phyloP scores from a whole-genome alignment of 371 early-diverging fungal genomes.

The Parasitella parasitica region DNA sequence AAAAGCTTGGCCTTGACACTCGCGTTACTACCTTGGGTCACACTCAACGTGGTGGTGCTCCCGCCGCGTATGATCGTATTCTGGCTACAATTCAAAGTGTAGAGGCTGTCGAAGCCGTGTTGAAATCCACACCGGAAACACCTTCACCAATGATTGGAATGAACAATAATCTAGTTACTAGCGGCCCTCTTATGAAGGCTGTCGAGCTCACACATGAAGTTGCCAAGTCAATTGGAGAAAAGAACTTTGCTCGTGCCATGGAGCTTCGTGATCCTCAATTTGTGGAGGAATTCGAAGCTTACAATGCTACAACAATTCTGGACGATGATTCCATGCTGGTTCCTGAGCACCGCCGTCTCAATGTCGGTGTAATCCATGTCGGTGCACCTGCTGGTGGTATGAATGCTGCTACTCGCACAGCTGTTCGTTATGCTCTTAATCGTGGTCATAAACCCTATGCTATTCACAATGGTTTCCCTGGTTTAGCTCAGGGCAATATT shows the following conservation, averaged over 20 bases:
- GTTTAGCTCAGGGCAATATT: constrained; percentile 82
- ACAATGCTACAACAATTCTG: constrained; percentile 47
- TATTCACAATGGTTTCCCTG: constrained; percentile 94
- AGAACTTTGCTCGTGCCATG: constrained; percentile 91
- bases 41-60: constrained; percentile 98
- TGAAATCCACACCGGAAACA: constrained; percentile 79
- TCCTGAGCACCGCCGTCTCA: constrained; percentile 58
- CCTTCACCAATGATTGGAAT: constrained; percentile 94
- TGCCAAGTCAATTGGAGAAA: constrained; percentile 74
- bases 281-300: constrained; percentile 66
- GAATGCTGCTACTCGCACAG: constrained; percentile 95
- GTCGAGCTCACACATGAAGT: constrained; percentile 93
- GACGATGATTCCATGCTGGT: constrained; percentile 32
- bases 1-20: constrained; percentile 84
- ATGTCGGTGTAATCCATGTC: constrained; percentile 91
- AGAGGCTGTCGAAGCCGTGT: constrained; percentile 93
- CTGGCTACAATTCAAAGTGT: constrained; percentile 94
- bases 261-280: constrained; percentile 91
- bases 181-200: constrained; percentile 88
- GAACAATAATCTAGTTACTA: constrained; percentile 81
- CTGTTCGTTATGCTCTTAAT: constrained; percentile 84
- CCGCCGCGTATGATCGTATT: constrained; percentile 93
- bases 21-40: constrained; percentile 97
- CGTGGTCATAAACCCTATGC: constrained; percentile 84
- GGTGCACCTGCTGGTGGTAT: constrained; percentile 99